A percentile compares a stretch with the other conserved stretches of the same genome.
These are phyloP conservation scores for Lasiosphaeria ovina DNA, from an alignment of 495 filamentous ascomycete genomes.

Conservation along the genomic window DNA sequence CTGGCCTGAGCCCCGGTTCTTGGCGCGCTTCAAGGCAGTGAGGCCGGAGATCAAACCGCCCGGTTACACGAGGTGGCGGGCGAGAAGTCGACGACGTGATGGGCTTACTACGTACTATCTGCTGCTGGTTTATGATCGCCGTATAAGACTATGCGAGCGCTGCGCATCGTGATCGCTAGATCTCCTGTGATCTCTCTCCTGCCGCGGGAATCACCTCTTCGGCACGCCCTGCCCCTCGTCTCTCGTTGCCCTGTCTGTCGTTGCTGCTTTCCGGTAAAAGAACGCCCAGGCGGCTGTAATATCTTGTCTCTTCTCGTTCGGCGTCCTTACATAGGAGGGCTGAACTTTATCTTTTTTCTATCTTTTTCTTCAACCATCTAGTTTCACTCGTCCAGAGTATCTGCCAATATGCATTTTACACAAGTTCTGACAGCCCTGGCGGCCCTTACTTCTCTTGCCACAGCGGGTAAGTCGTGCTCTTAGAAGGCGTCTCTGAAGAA, in stretches of 20 bases:
- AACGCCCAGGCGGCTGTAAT: not conserved
- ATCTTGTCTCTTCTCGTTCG: not conserved
- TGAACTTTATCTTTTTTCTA: constrained; percentile 9
- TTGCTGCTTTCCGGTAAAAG: not conserved
- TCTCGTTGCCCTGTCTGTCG: not conserved
- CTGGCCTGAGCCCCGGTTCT: not conserved
- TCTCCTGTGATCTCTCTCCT: constrained; percentile 1
- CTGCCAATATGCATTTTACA: constrained; percentile 26
- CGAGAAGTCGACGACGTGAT: not conserved
- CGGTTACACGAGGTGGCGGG: not conserved
- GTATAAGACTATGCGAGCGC: not conserved
- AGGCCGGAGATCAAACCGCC: not conserved
- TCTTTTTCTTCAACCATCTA: constrained; percentile 16
- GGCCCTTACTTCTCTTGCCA: constrained; percentile 29
- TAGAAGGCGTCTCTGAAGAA: not conserved
- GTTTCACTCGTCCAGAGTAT: constrained; percentile 23
- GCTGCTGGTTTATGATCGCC: not conserved
- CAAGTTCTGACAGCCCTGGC: constrained; percentile 28
- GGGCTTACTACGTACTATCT: not conserved
- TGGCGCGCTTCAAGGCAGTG: not conserved
- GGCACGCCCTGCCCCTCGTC: not conserved
- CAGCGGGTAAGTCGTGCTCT: constrained; percentile 25
- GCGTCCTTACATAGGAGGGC: not conserved
- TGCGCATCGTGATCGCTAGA: not conserved
- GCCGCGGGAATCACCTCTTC: not conserved